Evolutionary conservation across 1,284 basidiomycete genomes (phyloP).

Genomic region (Ganoderma resinaceum): DNA sequence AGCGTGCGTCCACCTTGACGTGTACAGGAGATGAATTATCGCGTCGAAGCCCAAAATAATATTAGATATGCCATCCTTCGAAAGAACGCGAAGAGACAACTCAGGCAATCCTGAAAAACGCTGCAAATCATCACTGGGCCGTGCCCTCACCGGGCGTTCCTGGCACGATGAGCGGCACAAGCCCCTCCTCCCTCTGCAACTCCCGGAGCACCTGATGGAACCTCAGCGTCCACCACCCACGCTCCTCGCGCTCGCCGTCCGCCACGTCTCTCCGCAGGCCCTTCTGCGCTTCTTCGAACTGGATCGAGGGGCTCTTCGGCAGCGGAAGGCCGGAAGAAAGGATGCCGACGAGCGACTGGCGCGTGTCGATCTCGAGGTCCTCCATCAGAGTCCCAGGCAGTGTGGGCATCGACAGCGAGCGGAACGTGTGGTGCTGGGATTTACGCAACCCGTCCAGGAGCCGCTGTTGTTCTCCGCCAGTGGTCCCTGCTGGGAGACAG

Average conservation of each 20-base stretch:
- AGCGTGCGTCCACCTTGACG: neutral
- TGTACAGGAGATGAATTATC: too few relatives aligned
- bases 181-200: conserved; percentile 43
- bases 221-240: conserved; percentile 80
- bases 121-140: neutral
- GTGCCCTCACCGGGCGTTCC: neutral
- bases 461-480: conserved; percentile 32
- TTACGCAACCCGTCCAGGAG: conserved; percentile 61
- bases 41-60: neutral
- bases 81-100: neutral
- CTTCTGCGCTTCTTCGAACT: conserved; percentile 45
- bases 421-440: conserved; percentile 59
- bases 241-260: conserved; percentile 70
- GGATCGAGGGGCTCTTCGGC: conserved; percentile 73
- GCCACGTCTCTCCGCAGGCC: conserved; percentile 34
- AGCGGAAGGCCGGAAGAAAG: conserved; percentile 66
- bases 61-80: too few relatives aligned
- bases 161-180: neutral
- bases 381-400: conserved; percentile 42
- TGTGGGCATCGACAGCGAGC: conserved; percentile 56
- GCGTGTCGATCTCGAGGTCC: conserved; percentile 49
- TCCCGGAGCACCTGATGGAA: conserved; percentile 75
- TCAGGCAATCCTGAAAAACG: neutral
- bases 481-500: conserved; percentile 18
- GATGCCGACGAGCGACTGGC: conserved; percentile 57